Evolutionary conservation across 2,329 filamentous ascomycete species (phyloP), one percentile per base, ranked within the genome.

Genomic region (Cercospora brassicicola): DNA sequence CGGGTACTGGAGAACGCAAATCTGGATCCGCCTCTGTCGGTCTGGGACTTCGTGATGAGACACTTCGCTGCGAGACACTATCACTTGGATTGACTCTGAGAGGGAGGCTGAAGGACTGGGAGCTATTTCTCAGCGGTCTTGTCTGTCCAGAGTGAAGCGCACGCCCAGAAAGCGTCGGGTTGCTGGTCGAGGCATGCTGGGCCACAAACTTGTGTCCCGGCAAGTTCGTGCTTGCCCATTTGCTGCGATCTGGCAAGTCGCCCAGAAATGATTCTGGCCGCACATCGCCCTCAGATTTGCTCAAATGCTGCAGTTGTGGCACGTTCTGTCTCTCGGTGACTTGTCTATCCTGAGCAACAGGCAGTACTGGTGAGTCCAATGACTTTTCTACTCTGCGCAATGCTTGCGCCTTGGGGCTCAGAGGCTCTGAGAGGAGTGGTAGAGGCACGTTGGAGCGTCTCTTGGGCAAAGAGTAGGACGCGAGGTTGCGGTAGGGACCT

Each of bases 81-180:
- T 78, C 36, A 74, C 75, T 64, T 73, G 80, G 77, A 60, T 81
- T 80, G 51, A 80, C 67, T 59, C 73, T 72, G 18, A 78, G 66
- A 4, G 77, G 77, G 1, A 78, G 67, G 59, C 74, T 64, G 78
- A 79, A 67, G 59, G 74, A 64, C 66, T 69, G 70, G 20, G 66
- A 67, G 62, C 69, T 64, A 30, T 64, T 68, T 30, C 73, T 67
- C 3, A 67, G 57, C 8, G 66, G 67, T 39, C 71, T 63, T 18
- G 64, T 60, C 26, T 62, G 42, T 30, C 23, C 42, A 33, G 60
- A 26, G 13, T 62, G 60, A 33, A 62, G 26, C 6, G 60, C n/a
- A n/a, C 60, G 42, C 23, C 45, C 45, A 51, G 45, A 51, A 36
- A n/a, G 61, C 53, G 31, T 53, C 28, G 15, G 57, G 56, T 42